A percentile compares a stretch with the other conserved stretches of the same genome.
These are phyloP conservation scores for Neopestalotiopsis sp. DNA, from an alignment of 2,329 filamentous ascomycete species.

Conservation along the genomic window DNA sequence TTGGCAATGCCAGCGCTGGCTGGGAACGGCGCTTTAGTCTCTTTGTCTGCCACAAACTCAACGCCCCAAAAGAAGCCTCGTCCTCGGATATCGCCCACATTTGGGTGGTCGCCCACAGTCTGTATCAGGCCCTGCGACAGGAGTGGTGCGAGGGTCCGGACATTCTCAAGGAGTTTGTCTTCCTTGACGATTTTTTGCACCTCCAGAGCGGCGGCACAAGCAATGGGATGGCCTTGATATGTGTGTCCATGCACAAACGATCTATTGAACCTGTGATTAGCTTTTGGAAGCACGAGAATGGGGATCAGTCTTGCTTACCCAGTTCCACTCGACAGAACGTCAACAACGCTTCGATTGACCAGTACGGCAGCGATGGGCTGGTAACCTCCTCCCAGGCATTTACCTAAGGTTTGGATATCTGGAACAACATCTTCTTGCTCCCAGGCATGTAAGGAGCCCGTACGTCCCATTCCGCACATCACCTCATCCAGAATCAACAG, in stretches of 20 bases:
- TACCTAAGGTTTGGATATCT: constrained; percentile 70
- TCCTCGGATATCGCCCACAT: constrained; percentile 46
- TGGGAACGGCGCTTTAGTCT: constrained; percentile 42
- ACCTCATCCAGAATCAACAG: constrained; percentile 82
- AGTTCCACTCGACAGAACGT: constrained; percentile 43
- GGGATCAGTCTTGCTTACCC: constrained; percentile 30
- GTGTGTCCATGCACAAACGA: constrained; percentile 64
- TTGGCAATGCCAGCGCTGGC: constrained; percentile 34
- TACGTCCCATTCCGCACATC: constrained; percentile 62
- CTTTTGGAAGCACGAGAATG: neutral
- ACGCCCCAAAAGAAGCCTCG: constrained; percentile 52
- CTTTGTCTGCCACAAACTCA: constrained; percentile 48
- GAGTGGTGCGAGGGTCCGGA: constrained; percentile 34
- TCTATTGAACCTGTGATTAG: constrained; percentile 28
- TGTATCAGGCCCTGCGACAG: constrained; percentile 34
- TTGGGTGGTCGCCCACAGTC: constrained; percentile 33
- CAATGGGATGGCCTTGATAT: constrained; percentile 47
- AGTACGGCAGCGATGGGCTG: constrained; percentile 66
- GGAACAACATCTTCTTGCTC: constrained; percentile 62
- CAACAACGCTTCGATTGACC: constrained; percentile 54
- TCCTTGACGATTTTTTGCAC: constrained; percentile 44
- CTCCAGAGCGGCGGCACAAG: constrained; percentile 42
- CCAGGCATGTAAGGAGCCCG: constrained; percentile 50
- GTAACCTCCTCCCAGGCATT: constrained; percentile 69
- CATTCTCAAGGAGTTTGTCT: constrained; percentile 39